Percentiles rank a stretch among this genome's conserved stretches.
Evolutionary conservation across 805 yeast species (phyloP).

Genomic region (Yarrowia sp.): DNA sequence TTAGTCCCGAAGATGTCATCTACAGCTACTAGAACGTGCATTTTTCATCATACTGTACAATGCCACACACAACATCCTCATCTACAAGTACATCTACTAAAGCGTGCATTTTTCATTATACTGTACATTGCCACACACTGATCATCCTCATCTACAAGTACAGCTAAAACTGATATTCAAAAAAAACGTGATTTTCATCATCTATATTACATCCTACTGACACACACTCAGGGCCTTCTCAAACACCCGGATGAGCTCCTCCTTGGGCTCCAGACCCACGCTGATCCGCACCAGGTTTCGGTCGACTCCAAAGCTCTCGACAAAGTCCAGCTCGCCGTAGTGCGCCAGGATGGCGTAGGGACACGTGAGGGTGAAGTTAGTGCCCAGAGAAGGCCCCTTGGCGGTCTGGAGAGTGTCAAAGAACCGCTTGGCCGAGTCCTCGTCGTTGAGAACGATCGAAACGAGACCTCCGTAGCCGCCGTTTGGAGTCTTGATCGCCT

Average conservation of each 20-base stretch:
- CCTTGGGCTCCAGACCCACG: constrained; percentile 76
- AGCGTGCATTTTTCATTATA: too few relatives aligned
- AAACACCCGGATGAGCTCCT: constrained; percentile 52
- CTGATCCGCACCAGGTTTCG: constrained; percentile 73
- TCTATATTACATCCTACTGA: background rate
- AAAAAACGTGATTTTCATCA: background rate
- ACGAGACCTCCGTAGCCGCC: constrained; percentile 92
- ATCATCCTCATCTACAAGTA: too few relatives aligned
- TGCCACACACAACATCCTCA: too few relatives aligned
- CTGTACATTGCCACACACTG: too few relatives aligned
- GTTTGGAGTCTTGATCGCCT: constrained; percentile 56
- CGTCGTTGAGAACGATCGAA: constrained; percentile 65
- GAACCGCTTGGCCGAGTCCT: constrained; percentile 65
- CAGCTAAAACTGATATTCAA: too few relatives aligned
- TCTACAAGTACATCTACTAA: too few relatives aligned
- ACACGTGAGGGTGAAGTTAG: constrained; percentile 83
- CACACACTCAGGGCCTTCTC: constrained; percentile 46
- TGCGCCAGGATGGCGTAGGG: constrained; percentile 89
- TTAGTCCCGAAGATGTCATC: too few relatives aligned
- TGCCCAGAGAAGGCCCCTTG: constrained; percentile 90
- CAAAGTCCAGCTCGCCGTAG: constrained; percentile 74
- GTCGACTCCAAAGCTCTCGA: constrained; percentile 80
- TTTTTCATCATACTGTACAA: too few relatives aligned
- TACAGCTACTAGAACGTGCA: too few relatives aligned
- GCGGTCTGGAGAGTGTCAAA: constrained; percentile 67